These are phyloP conservation scores for Lodderomyces metapsilosis DNA, from an alignment of 1,139 yeast genomes.

Conservation along the genomic window DNA sequence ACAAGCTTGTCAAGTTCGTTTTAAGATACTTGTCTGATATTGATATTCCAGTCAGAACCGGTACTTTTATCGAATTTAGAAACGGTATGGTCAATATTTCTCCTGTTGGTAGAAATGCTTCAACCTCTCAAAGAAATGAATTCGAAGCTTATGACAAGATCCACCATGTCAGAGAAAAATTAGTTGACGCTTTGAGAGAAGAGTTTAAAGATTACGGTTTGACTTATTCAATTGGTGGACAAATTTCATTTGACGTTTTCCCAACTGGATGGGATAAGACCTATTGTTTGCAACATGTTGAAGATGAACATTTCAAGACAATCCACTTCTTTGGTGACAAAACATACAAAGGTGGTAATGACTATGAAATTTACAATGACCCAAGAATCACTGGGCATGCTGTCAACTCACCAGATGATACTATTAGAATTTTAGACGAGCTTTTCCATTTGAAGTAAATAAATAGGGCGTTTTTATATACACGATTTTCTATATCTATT, in stretches of 20 bases:
- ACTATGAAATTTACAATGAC: conserved; percentile 92
- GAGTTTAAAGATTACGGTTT: conserved; percentile 80
- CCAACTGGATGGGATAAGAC: conserved; percentile 99
- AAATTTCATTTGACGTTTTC: conserved; percentile 98
- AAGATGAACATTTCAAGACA: conserved; percentile 73
- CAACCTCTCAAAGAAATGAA: conserved; percentile 88
- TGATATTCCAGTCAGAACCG: conserved; percentile 93
- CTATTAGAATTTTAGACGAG: conserved; percentile 81
- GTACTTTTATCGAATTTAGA: conserved; percentile 97
- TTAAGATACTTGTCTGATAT: conserved; percentile 79
- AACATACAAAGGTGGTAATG: conserved; percentile 97
- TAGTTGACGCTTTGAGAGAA: conserved; percentile 81
- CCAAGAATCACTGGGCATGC: conserved; percentile 94
- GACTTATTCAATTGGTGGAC: conserved; percentile 98
- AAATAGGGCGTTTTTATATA: neutral
- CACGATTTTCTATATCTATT: conserved; percentile 5
- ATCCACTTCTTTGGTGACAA: conserved; percentile 99
- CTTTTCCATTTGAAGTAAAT: conserved; percentile 51
- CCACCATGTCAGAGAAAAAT: conserved; percentile 73
- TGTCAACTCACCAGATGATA: conserved; percentile 84
- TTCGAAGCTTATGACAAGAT: conserved; percentile 80
- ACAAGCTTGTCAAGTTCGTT: conserved; percentile 80
- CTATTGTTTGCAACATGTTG: conserved; percentile 92
- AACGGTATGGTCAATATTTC: conserved; percentile 98
- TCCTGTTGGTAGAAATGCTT: conserved; percentile 98